Percentiles rank a stretch among this genome's conserved stretches.
phyloP scores from a whole-genome alignment of 805 yeast species.

The Pichia kluyveri region DNA sequence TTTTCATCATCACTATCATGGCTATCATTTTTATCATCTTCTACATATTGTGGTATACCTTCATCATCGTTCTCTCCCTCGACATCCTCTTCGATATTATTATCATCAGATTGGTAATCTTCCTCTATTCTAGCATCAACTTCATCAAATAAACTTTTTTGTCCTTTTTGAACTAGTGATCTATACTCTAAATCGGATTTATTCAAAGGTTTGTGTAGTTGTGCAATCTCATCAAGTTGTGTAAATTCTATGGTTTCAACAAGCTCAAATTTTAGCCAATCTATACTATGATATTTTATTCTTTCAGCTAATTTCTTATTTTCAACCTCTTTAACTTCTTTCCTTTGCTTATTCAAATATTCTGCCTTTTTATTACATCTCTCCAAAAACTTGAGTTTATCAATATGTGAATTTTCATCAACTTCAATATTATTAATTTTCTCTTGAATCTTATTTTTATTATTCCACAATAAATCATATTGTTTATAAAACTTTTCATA shows the following conservation, averaged over 20 bases:
- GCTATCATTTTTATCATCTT: slow-evolving; percentile 5
- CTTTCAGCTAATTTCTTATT: slow-evolving; percentile 31
- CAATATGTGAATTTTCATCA: not conserved
- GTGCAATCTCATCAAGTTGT: slow-evolving; percentile 49
- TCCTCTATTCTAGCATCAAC: slow-evolving; percentile 5
- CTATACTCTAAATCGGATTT: slow-evolving; percentile 54
- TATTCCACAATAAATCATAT: slow-evolving; percentile 34
- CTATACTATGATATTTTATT: slow-evolving; percentile 61
- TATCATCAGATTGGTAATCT: not conserved
- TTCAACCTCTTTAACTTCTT: slow-evolving; percentile 22
- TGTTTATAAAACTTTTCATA: slow-evolving; percentile 46
- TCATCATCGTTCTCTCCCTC: slow-evolving; percentile 4
- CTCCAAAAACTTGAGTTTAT: slow-evolving; percentile 30
- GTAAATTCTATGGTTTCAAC: slow-evolving; percentile 63
- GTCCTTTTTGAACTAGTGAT: slow-evolving; percentile 43
- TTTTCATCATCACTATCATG: not conserved
- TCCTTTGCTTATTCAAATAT: slow-evolving; percentile 30
- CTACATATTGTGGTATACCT: slow-evolving; percentile 7
- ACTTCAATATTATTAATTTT: slow-evolving; percentile 9
- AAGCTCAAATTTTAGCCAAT: slow-evolving; percentile 79
- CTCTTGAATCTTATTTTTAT: slow-evolving; percentile 11
- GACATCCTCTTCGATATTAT: not conserved
- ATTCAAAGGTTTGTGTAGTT: slow-evolving; percentile 45
- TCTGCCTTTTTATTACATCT: slow-evolving; percentile 51
- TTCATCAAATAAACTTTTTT: slow-evolving; percentile 10